phyloP scores from a whole-genome alignment of 2,329 filamentous ascomycete species.

The Fusarium sp. region DNA sequence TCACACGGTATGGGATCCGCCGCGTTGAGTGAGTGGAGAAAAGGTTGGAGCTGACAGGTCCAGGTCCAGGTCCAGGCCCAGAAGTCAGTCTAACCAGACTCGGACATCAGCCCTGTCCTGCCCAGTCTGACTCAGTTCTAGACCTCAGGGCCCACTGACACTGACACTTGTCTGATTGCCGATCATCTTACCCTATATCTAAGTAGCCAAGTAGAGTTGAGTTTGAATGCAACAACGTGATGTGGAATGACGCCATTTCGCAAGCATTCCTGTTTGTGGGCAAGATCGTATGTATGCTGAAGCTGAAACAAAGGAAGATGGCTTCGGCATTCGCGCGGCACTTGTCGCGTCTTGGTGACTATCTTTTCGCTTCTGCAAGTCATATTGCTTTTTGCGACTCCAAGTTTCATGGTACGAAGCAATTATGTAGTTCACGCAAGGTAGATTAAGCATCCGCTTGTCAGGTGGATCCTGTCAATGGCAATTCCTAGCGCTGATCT shows the following conservation, averaged over 20 bases:
- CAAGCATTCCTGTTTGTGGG: not conserved
- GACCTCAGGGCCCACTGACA: not conserved
- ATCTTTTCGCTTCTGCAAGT: not conserved
- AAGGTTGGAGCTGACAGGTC: not conserved
- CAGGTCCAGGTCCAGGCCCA: not conserved
- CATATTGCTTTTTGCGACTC: not conserved
- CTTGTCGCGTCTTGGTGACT: not conserved
- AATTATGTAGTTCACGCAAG: not conserved
- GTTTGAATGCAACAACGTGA: not conserved
- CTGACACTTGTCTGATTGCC: not conserved
- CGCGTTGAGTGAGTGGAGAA: constrained; percentile 15
- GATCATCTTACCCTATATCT: constrained; percentile 1
- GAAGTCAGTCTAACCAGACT: constrained; percentile 1
- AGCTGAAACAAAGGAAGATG: not conserved
- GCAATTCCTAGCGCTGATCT: not conserved
- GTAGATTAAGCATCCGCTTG: not conserved
- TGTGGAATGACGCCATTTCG: not conserved
- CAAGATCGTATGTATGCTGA: not conserved
- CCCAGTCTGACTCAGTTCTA: not conserved
- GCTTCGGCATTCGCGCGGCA: not conserved
- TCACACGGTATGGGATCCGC: constrained; percentile 4
- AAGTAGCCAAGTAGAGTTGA: not conserved
- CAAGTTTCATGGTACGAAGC: not conserved
- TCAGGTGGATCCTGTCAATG: not conserved
- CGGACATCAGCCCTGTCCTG: not conserved